A percentile compares a stretch with the other conserved stretches of the same genome.
Evolutionary conservation across 208 protist genomes (phyloP).

Genomic region (Trypanosoma melophagium): DNA sequence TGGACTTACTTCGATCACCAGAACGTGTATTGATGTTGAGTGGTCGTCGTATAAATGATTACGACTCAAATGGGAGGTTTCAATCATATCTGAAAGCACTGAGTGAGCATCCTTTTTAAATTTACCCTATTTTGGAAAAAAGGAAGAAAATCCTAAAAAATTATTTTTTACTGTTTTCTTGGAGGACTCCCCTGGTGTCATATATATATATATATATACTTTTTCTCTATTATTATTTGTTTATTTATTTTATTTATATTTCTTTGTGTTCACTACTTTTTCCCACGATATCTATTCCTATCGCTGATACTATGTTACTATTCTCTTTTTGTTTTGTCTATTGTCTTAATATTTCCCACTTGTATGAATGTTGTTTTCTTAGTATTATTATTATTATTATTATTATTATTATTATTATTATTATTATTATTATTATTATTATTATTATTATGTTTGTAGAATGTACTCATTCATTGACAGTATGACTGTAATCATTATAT

Average conservation of each 20-base stretch:
- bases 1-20: constrained; percentile 64
- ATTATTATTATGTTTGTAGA: neutral
- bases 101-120: constrained; percentile 36
- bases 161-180: too few species aligned
- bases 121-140: neutral
- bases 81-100: constrained; percentile 29
- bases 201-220: constrained; percentile 13
- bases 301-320: neutral
- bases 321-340: constrained; percentile 7
- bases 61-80: constrained; percentile 28
- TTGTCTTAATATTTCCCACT: neutral
- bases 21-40: constrained; percentile 42
- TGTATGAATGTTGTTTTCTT: too few species aligned
- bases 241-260: constrained; percentile 3
- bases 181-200: too few species aligned
- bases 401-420: constrained; percentile 1
- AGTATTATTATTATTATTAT: neutral
- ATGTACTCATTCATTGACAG: neutral
- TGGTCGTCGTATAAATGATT: constrained; percentile 57
- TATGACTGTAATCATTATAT: neutral
- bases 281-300: neutral
- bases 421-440: constrained; percentile 1
- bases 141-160: neutral
- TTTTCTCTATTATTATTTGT: neutral
- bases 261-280: constrained; percentile 4